These are phyloP conservation scores for Colletotrichum theobromicola DNA, from an alignment of 2,329 filamentous ascomycete genomes.

Conservation along the genomic window DNA sequence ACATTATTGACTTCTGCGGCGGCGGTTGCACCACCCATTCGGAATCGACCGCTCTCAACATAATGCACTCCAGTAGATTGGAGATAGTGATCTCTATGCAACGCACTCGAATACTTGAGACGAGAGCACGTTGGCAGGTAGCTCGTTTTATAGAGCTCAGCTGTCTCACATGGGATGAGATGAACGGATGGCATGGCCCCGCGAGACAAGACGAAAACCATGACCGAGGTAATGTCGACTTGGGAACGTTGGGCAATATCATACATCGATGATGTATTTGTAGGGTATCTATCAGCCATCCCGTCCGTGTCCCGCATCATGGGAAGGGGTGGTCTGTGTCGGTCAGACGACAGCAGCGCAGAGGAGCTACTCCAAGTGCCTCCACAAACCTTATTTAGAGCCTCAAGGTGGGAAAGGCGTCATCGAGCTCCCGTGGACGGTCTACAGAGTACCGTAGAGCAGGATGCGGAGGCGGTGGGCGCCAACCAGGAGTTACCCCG, in stretches of 20 bases:
- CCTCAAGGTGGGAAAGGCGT: constrained; percentile 4
- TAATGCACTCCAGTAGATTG: too few species aligned
- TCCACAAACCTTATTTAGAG: constrained; percentile 18
- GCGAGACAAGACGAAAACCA: neutral
- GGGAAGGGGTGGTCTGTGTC: neutral
- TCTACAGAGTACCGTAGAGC: too few species aligned
- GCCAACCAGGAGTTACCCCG: neutral
- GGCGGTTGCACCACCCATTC: too few species aligned
- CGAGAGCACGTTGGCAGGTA: neutral
- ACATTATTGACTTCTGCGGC: neutral
- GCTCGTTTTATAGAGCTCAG: neutral
- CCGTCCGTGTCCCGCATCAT: neutral
- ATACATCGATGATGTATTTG: neutral
- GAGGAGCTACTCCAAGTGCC: neutral
- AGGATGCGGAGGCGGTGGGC: neutral
- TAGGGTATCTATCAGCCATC: neutral
- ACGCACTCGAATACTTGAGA: too few species aligned
- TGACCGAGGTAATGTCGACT: neutral
- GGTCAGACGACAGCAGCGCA: neutral
- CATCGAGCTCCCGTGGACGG: neutral
- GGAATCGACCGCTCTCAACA: too few species aligned
- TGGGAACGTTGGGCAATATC: neutral
- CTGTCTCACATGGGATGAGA: neutral
- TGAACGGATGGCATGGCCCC: neutral
- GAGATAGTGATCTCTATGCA: too few species aligned